These are phyloP conservation scores for Geotrichum aggregatum DNA, from an alignment of 1,139 yeast genomes.

Conservation along the genomic window DNA sequence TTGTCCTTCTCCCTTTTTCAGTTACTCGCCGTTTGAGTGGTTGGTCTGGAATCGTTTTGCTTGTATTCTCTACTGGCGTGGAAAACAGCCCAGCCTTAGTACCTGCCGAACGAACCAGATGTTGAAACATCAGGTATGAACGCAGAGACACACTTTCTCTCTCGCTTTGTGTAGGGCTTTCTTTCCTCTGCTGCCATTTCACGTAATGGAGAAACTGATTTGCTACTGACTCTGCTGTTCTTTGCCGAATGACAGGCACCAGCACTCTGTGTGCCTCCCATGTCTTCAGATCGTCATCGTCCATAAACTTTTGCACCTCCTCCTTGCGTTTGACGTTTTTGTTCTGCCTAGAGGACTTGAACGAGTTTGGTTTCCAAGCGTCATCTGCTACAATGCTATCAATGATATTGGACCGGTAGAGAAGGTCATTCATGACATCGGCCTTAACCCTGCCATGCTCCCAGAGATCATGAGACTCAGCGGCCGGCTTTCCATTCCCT, in stretches of 20 bases:
- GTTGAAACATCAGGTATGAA: neutral
- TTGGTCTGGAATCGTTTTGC: too few species aligned
- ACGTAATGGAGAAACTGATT: constrained; percentile 4
- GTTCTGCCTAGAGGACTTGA: neutral
- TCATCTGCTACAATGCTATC: constrained; percentile 10
- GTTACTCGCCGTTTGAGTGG: neutral
- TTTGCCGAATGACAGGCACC: constrained; percentile 3
- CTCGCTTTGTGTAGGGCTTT: neutral
- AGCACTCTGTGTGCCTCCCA: constrained; percentile 8
- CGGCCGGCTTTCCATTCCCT: neutral
- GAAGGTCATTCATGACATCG: constrained; percentile 10
- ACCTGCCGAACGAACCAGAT: neutral
- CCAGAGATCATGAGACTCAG: neutral
- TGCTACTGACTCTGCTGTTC: constrained; percentile 2
- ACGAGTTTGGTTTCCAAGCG: constrained; percentile 4
- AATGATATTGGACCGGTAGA: constrained; percentile 8
- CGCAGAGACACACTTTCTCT: neutral
- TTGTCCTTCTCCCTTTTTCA: neutral
- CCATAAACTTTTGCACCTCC: constrained; percentile 2
- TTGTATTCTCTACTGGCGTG: neutral
- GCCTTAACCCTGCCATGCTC: constrained; percentile 9
- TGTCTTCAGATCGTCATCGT: constrained; percentile 6
- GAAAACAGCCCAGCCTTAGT: neutral
- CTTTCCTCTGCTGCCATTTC: constrained; percentile 6
- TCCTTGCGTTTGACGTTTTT: neutral